Percentiles rank a stretch among this genome's conserved stretches.
These are phyloP conservation scores for Xylariaceae sp. DNA, from an alignment of 2,329 filamentous ascomycete species.

Conservation along the genomic window DNA sequence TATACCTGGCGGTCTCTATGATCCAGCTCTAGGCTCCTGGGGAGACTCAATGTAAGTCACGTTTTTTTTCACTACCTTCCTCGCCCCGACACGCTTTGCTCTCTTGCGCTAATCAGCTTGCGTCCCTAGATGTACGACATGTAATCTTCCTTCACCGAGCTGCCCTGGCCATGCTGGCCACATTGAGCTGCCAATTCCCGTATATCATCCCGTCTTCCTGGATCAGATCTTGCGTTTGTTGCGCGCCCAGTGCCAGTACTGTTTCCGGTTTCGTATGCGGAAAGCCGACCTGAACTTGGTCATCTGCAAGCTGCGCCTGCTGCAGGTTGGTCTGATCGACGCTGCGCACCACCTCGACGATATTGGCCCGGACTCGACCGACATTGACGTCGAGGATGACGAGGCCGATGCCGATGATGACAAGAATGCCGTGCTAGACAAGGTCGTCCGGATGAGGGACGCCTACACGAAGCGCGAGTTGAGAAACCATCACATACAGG, in stretches of 20 bases:
- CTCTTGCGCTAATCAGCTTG: constrained; percentile 3
- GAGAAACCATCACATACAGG: constrained; percentile 48
- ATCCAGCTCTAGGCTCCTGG: constrained; percentile 85
- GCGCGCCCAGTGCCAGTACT: constrained; percentile 84
- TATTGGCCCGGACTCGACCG: constrained; percentile 30
- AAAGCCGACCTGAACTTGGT: constrained; percentile 72
- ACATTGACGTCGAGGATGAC: constrained; percentile 40
- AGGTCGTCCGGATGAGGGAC: constrained; percentile 46
- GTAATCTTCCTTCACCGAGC: constrained; percentile 71
- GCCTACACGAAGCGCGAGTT: constrained; percentile 71
- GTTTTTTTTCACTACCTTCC: not conserved
- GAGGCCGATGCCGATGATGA: constrained; percentile 57
- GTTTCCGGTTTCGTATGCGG: constrained; percentile 77
- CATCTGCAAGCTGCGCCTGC: constrained; percentile 75
- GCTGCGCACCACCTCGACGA: constrained; percentile 43
- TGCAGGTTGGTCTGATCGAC: constrained; percentile 75
- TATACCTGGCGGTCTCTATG: constrained; percentile 85
- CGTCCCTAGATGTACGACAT: constrained; percentile 73
- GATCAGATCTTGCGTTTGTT: constrained; percentile 84
- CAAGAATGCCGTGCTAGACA: constrained; percentile 49
- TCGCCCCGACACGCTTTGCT: not conserved
- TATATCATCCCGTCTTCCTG: constrained; percentile 96
- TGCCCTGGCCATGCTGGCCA: constrained; percentile 94
- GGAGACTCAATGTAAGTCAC: constrained; percentile 70
- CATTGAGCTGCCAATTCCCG: constrained; percentile 86